Evolutionary conservation across 2,329 filamentous ascomycete genomes (phyloP).

Genomic region (Rutstroemia sp.): DNA sequence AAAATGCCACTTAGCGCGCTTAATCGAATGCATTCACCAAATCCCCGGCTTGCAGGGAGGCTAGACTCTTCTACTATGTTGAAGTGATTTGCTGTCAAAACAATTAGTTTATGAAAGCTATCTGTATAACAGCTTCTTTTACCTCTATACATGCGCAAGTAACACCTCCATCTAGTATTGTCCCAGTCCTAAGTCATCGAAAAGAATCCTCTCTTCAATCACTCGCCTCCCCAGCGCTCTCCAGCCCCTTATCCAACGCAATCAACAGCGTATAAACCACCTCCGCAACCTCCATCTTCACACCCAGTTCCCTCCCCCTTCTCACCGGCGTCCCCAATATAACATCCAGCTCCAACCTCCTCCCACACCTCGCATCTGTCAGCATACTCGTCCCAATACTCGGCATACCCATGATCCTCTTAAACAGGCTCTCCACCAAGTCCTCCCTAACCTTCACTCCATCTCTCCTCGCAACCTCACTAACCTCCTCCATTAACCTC

Average conservation of each 20-base stretch:
- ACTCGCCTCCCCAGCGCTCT: background rate
- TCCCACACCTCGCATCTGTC: constrained; percentile 47
- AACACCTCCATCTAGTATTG: no score
- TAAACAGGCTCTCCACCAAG: constrained; percentile 40
- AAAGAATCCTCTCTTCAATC: background rate
- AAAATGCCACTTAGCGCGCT: no score
- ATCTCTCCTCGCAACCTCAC: constrained; percentile 47
- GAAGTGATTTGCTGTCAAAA: no score
- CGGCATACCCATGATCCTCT: constrained; percentile 39
- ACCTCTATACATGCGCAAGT: no score
- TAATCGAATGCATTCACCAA: no score
- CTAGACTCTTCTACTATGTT: no score
- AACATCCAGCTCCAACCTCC: constrained; percentile 53
- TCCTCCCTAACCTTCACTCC: constrained; percentile 39
- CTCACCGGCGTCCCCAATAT: constrained; percentile 53
- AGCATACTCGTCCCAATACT: constrained; percentile 45
- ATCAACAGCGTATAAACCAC: constrained; percentile 30
- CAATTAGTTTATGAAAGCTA: no score
- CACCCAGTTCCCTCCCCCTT: constrained; percentile 45
- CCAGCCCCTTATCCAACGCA: constrained; percentile 16
- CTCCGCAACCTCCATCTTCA: constrained; percentile 45
- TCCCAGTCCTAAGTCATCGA: background rate
- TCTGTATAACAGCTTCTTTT: no score
- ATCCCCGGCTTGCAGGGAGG: no score
- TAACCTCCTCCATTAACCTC: constrained; percentile 43